Base-by-base conservation (phyloP, 2,329 filamentous ascomycete genomes). In the Lecanicillium sp. region DNA sequence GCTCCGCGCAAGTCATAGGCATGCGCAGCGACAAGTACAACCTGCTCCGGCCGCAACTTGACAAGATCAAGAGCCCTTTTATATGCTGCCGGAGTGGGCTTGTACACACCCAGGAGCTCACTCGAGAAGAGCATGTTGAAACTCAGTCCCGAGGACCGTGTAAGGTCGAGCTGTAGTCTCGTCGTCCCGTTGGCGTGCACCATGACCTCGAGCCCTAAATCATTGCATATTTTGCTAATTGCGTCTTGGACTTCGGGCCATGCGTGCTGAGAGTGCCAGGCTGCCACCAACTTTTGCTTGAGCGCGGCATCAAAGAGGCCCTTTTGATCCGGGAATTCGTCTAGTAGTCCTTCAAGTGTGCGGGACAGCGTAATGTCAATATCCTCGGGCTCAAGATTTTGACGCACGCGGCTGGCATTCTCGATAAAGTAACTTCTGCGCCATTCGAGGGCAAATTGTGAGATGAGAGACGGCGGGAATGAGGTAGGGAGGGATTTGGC, bases 161-260 rank as follows among this genome's bases (percentile, higher is more conserved):
- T 55, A 3, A 77, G 57, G 47, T 77, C 69, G 3, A 77, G 62
- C 45, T 76, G 73, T 1, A 76, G 56, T 13, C 73, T 62, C 2
- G 67, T 70, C 0, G 70, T 75, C 0, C 72, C 73, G 41, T 77
- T 77, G 5, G 71, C 72, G 34, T 68, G 62, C 4, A 76, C 71
- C 37, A 71, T 67, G 1, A 67, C 50, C 42, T 70, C 63, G 6
- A 62, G 52, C 1, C 56, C 58, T 3, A 56, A 47, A 2, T 56
- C 50, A 12, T 59, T 52, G 1, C 50, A 51, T 12, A 75, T 51
- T 1, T 47, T 47, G 3, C 53, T 38, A 2, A 76, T 54, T 0
- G 68, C 70, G 3, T 52, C 43, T 0, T 44, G 31, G 1, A 74
- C 68, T 37, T 77, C 71, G 1, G 65, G 63, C 73, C 72, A 77